Percentiles rank a stretch among this genome's conserved stretches.
Conservation (phyloP, 2,329 filamentous ascomycete species). For the Cytospora leucostoma region DNA sequence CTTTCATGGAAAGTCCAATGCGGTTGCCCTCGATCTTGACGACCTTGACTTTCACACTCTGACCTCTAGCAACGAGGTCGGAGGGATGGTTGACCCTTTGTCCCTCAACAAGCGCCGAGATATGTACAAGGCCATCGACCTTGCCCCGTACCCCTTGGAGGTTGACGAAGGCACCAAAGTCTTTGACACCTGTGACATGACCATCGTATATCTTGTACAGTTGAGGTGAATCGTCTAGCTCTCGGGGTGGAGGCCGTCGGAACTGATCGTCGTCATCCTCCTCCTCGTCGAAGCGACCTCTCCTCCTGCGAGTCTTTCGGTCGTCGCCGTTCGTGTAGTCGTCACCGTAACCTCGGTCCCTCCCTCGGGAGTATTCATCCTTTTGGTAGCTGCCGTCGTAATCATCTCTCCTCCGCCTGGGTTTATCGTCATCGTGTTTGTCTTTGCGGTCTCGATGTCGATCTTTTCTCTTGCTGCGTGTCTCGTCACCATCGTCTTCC, state of each 20-base stretch:
- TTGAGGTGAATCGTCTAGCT: conserved; percentile 79
- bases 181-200: conserved; percentile 86
- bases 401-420: conserved; percentile 32
- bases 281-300: conserved; percentile 44
- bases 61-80: conserved; percentile 77
- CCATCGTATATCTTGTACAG: conserved; percentile 89
- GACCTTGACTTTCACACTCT: conserved; percentile 91
- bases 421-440: conserved; percentile 39
- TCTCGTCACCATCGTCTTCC: conserved; percentile 49
- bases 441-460: conserved; percentile 38
- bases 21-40: conserved; percentile 79
- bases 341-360: conserved; percentile 52
- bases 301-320: conserved; percentile 44
- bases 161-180: conserved; percentile 95
- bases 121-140: conserved; percentile 89
- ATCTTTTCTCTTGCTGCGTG: conserved; percentile 54
- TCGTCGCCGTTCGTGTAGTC: conserved; percentile 57
- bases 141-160: conserved; percentile 84
- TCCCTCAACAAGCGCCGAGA: conserved; percentile 83
- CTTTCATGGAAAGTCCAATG: conserved; percentile 93
- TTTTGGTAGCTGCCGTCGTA: conserved; percentile 9
- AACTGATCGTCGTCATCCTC: conserved; percentile 61
- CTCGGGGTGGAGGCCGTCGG: conserved; percentile 65
- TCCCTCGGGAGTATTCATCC: conserved; percentile 46
- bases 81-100: conserved; percentile 89